phyloP scores from a whole-genome alignment of 2,329 filamentous ascomycete genomes.

The Knoxdaviesia capensis region DNA sequence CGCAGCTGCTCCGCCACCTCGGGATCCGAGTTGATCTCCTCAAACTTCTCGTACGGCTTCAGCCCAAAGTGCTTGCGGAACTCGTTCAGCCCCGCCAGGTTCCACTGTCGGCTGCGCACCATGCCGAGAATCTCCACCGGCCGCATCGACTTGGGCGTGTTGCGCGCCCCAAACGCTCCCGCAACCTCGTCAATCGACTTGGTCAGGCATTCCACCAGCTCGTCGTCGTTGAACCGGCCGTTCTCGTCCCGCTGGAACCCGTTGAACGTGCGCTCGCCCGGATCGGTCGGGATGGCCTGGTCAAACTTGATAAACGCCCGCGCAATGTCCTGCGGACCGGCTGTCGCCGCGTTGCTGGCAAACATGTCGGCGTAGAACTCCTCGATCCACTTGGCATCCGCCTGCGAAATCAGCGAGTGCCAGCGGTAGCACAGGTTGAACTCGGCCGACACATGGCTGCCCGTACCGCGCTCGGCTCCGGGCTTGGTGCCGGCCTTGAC shows the following conservation, averaged over 20 bases:
- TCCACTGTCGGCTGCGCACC: constrained; percentile 56
- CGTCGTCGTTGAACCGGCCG: constrained; percentile 56
- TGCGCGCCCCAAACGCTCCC: constrained; percentile 51
- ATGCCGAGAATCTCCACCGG: constrained; percentile 68
- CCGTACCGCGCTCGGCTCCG: constrained; percentile 48
- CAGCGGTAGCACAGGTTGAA: constrained; percentile 81
- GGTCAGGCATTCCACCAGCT: constrained; percentile 49
- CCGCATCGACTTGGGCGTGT: constrained; percentile 54
- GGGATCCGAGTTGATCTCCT: constrained; percentile 66
- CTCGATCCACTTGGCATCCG: constrained; percentile 66
- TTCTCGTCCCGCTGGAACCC: constrained; percentile 42
- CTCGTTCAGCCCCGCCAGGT: constrained; percentile 61
- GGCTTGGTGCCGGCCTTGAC: constrained; percentile 29
- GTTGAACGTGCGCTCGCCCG: constrained; percentile 46
- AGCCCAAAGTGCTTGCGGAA: constrained; percentile 69
- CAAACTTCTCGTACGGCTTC: constrained; percentile 55
- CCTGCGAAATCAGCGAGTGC: constrained; percentile 59
- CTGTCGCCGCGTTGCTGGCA: constrained; percentile 6
- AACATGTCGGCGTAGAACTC: constrained; percentile 31
- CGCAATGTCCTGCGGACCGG: constrained; percentile 41
- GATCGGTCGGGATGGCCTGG: constrained; percentile 39
- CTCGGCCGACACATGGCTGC: constrained; percentile 70
- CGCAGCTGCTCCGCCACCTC: constrained; percentile 44
- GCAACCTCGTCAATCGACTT: constrained; percentile 60
- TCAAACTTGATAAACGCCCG: constrained; percentile 44